phyloP scores from a whole-genome alignment of 345 rosid species.

The Bretschneidera sinensis region DNA sequence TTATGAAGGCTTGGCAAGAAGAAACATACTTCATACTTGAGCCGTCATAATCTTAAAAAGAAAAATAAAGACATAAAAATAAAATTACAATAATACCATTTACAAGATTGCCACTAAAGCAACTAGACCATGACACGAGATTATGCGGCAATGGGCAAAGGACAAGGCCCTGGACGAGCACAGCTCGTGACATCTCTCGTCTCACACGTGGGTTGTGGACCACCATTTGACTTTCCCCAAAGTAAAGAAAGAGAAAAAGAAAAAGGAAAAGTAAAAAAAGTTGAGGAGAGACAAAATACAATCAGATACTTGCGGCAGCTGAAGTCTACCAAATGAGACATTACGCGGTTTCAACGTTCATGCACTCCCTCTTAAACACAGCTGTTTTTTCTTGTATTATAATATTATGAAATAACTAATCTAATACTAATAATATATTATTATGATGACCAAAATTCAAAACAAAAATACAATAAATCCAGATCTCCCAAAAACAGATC shows the following conservation, averaged over 20 bases:
- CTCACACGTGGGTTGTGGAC: background rate
- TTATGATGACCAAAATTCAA: conserved; percentile 10
- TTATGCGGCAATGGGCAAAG: too few species aligned
- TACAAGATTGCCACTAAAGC: too few species aligned
- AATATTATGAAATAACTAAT: background rate
- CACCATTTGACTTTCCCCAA: conserved; percentile 29
- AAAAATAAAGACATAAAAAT: too few species aligned
- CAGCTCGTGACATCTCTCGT: too few species aligned
- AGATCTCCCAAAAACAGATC: conserved; percentile 20
- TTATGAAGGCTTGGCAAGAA: too few species aligned
- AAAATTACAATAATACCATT: too few species aligned
- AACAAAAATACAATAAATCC: conserved; percentile 6
- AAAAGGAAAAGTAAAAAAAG: background rate
- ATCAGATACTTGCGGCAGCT: conserved; percentile 16
- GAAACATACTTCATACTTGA: too few species aligned
- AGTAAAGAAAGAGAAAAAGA: background rate
- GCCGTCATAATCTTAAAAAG: too few species aligned
- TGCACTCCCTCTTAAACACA: conserved; percentile 24
- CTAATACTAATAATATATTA: conserved; percentile 1
- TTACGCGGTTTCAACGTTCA: conserved; percentile 43
- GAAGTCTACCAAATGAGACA: background rate
- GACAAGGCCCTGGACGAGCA: too few species aligned
- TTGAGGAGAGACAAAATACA: background rate
- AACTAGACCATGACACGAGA: too few species aligned
- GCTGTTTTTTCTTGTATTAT: conserved; percentile 16